Evolutionary conservation across 495 filamentous ascomycete species (phyloP), one percentile per base, ranked within the genome.

Genomic region (Lophiostoma macrostomum): DNA sequence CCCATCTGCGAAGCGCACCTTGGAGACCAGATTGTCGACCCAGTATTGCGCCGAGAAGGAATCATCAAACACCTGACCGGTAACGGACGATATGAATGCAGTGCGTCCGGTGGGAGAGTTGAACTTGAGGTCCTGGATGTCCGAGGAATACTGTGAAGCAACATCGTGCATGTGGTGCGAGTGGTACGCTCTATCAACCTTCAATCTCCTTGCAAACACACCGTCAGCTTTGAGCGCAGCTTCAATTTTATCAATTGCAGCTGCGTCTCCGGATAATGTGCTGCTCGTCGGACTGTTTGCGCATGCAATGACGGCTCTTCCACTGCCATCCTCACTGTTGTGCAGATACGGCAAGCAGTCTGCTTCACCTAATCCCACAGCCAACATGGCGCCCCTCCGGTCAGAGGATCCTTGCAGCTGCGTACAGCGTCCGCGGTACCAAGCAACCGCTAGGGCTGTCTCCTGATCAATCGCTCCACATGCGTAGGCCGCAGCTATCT

Each of bases 1-100:
- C 11, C 79, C 81, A 22, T 80, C 68, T 11, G 65, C 65, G 52
- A 84, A 84, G 10, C 76, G 63, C 5, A 84, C 53, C 1, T 32
- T 12, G 3, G 45, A 50, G 3, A 50, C 53, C 22, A 57, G n/a
- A 28, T 57, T 57, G 12, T 34, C 13, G 2, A 50, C 31, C 53
- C 53, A 57, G 20, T 57, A 57, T 3, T 47, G 39, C 13, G 63
- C 60, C 0, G 34, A 36, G 6, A 73, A n/a, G 2, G 12, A 8
- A 30, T 71, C 68, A 1, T 8, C 38, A n/a, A 12, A 20, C 11
- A 12, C 3, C 12, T 23, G 2, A 5, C 28, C 42, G 4, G 25
- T 50, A 19, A 57, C 45, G 1, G 45, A 37, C 2, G 51, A 55
- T 19, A 67, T 66, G 71, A 77, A 73, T 14, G 3, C 4, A 30